These are phyloP conservation scores for Zygoascus ofunaensis DNA, from an alignment of 805 yeast species.

Conservation along the genomic window DNA sequence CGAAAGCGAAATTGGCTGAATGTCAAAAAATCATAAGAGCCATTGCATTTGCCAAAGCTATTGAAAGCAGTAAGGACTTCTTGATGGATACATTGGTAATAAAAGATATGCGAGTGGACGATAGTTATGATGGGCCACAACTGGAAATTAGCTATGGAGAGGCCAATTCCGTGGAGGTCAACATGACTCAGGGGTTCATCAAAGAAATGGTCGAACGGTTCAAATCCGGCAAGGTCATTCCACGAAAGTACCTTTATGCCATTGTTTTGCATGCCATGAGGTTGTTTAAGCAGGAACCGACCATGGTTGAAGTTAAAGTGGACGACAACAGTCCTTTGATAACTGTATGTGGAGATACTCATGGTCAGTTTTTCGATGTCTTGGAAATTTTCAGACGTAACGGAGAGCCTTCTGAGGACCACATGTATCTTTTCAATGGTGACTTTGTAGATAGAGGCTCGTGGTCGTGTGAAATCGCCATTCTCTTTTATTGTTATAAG, in stretches of 20 bases:
- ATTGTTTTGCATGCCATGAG: conserved; percentile 64
- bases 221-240: conserved; percentile 60
- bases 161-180: conserved; percentile 29
- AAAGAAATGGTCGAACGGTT: conserved; percentile 60
- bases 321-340: conserved; percentile 31
- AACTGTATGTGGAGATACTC: conserved; percentile 95
- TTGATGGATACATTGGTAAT: conserved; percentile 34
- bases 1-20: conserved; percentile 51
- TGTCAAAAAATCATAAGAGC: conserved; percentile 58
- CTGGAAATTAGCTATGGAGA: conserved; percentile 36
- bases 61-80: conserved; percentile 57
- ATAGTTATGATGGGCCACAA: conserved; percentile 49
- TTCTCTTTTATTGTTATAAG: conserved; percentile 68
- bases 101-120: conserved; percentile 37
- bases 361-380: conserved; percentile 91
- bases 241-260: conserved; percentile 77
- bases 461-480: conserved; percentile 95
- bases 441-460: conserved; percentile 98
- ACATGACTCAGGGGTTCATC: conserved; percentile 47
- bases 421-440: conserved; percentile 83
- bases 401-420: conserved; percentile 60
- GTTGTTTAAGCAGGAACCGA: conserved; percentile 53
- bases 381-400: conserved; percentile 65
- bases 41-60: conserved; percentile 78
- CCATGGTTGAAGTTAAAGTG: conserved; percentile 62